These are phyloP conservation scores for Reticulascus tulasneorum DNA, from an alignment of 2,329 filamentous ascomycete genomes.

Conservation along the genomic window DNA sequence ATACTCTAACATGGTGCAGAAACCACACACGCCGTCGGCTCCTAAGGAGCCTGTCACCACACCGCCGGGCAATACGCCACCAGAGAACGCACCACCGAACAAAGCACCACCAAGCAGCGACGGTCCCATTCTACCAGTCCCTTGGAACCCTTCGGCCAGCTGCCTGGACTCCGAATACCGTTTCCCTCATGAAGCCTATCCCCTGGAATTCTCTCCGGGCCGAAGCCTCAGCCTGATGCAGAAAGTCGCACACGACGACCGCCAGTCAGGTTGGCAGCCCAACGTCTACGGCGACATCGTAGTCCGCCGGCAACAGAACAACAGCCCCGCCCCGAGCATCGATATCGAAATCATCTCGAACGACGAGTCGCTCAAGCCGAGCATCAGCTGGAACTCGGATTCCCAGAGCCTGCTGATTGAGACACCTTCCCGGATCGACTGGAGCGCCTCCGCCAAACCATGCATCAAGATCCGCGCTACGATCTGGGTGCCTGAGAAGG, in stretches of 20 bases:
- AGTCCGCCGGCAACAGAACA: conserved; percentile 31
- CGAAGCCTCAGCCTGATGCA: conserved; percentile 38
- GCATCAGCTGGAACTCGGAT: conserved; percentile 26
- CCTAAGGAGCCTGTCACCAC: no score
- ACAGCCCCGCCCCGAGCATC: conserved; percentile 30
- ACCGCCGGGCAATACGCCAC: no score
- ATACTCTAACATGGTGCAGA: background rate
- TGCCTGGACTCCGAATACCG: conserved; percentile 17
- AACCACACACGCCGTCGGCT: no score
- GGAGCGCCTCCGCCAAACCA: conserved; percentile 24
- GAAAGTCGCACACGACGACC: conserved; percentile 20
- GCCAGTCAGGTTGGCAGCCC: conserved; percentile 23
- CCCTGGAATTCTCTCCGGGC: conserved; percentile 28
- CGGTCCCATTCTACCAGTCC: conserved; percentile 4
- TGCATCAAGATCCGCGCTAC: conserved; percentile 47
- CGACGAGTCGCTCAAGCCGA: conserved; percentile 33
- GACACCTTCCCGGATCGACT: conserved; percentile 31
- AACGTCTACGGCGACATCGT: conserved; percentile 42
- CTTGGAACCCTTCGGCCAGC: conserved; percentile 5
- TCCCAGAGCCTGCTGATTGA: conserved; percentile 34
- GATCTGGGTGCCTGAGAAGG: conserved; percentile 39
- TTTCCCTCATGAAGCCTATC: conserved; percentile 20
- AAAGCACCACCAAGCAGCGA: no score
- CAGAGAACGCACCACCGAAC: no score
- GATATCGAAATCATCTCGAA: conserved; percentile 43